Conservation (phyloP, 2,329 filamentous ascomycete genomes). For the Cercospora berteroae region DNA sequence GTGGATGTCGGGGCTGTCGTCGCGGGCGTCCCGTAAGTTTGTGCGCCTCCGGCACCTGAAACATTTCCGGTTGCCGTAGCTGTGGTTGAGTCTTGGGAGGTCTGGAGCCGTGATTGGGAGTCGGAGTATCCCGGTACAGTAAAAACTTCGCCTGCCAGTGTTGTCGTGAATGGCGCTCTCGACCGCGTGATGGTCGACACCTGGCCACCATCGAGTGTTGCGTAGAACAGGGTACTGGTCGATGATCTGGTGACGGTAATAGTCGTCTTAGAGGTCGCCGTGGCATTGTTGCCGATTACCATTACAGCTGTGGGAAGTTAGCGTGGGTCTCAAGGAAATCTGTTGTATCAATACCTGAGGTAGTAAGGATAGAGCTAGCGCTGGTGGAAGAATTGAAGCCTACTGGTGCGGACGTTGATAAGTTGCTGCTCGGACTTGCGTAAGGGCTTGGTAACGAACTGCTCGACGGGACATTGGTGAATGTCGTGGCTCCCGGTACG, state of each 20-base stretch:
- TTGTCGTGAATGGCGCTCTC: constrained; percentile 29
- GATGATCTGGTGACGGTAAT: constrained; percentile 17
- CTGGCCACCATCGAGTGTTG: constrained; percentile 30
- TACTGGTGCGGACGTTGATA: constrained; percentile 9
- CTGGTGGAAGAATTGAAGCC: constrained; percentile 11
- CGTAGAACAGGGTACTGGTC: constrained; percentile 25
- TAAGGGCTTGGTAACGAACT: constrained; percentile 9
- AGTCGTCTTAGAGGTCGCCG: constrained; percentile 26
- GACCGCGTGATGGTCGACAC: constrained; percentile 28
- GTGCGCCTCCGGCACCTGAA: constrained; percentile 11
- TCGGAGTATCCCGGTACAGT: constrained; percentile 26
- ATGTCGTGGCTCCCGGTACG: constrained; percentile 16
- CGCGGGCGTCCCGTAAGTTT: constrained; percentile 13
- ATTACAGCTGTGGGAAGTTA: constrained; percentile 25
- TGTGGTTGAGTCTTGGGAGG: constrained; percentile 9
- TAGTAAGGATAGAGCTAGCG: constrained; percentile 24
- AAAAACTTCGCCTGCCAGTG: constrained; percentile 25
- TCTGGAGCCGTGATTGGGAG: constrained; percentile 13
- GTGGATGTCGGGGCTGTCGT: constrained; percentile 15
- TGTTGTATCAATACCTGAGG: constrained; percentile 25
- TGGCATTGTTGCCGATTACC: constrained; percentile 20
- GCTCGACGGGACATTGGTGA: constrained; percentile 14
- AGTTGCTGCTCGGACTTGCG: constrained; percentile 8
- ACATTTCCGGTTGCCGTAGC: constrained; percentile 17
- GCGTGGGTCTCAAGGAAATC: neutral